Evolutionary conservation across 768 basidiomycete species (phyloP), one percentile per base, ranked within the genome.

Genomic region (Obba rivulosa): DNA sequence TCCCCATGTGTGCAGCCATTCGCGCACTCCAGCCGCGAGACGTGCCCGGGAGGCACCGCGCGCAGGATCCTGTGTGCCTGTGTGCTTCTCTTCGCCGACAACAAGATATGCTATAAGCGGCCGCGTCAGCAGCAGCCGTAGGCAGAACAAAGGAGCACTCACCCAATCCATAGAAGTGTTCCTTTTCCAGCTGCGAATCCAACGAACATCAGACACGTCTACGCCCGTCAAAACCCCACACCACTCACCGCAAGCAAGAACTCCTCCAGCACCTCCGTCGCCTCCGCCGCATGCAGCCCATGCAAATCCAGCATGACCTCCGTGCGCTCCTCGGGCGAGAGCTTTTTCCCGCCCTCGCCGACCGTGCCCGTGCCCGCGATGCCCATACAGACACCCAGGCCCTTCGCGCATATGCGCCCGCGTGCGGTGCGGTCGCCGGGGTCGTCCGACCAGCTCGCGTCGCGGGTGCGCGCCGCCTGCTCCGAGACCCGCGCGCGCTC

Each of bases 71-170:
- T 94, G 91, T n/a, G 83, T 86, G 2, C 89, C 94, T 0, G 90
- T 92, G 64, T 97, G 95, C 66, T 93, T 95, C 66, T 95, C 91
- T 69, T 97, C 92, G 17, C 96, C 95, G 5, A 98, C 90, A 38
- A 99, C 76, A 17, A 91, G 70, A 63, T 87, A 99, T 4, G 89
- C 92, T 87, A 55, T 7, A 17, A 22, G 8, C 8, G 23, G 18
- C 34, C 21, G 38, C 18, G 18, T 31, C 54, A 34, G 46, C 34
- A 24, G 11, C 24, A 42, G 42, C 28, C 35, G 9, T 43, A 34
- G 20, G 43, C 25, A 34, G 5, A 38, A 41, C 24, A 17, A 22
- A 31, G 28, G 51, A 49, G 40, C 16, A 67, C 79, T 56, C 53
- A 89, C 88, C 85, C 48, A 96, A 70, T 7, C 94, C 95, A 61